Percentiles rank a stretch among this genome's conserved stretches.
phyloP scores from a whole-genome alignment of 768 basidiomycete species.

The Mycena polygramma region DNA sequence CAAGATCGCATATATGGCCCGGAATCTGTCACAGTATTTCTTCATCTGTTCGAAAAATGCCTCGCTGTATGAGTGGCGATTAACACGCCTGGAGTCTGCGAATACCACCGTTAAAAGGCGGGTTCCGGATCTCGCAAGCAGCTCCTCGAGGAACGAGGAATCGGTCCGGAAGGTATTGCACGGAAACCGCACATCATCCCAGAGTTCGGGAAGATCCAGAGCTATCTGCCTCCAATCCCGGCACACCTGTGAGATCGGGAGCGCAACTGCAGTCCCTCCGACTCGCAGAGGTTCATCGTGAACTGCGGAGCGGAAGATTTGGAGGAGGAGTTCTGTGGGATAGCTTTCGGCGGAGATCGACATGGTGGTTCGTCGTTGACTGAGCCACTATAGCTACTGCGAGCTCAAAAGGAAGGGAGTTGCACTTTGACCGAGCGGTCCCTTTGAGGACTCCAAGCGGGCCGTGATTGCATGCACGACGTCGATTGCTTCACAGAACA shows the following conservation, averaged over 20 bases:
- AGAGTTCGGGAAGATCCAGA: conserved; percentile 16
- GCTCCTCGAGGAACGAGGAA: neutral
- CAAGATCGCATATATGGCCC: conserved; percentile 6
- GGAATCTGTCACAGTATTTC: conserved; percentile 11
- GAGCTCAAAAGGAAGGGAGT: too few relatives aligned
- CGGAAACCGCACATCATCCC: conserved; percentile 19
- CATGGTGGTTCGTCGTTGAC: neutral
- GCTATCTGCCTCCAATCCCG: conserved; percentile 14
- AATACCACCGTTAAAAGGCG: conserved; percentile 19
- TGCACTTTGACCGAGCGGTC: too few relatives aligned
- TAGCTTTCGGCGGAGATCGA: neutral
- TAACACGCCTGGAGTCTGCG: neutral
- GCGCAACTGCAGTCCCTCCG: conserved; percentile 21
- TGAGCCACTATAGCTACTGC: too few relatives aligned
- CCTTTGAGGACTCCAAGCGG: too few relatives aligned
- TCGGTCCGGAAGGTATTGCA: neutral
- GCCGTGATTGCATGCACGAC: too few relatives aligned
- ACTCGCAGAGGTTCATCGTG: neutral
- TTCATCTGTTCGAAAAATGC: conserved; percentile 15
- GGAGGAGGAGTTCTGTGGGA: conserved; percentile 22
- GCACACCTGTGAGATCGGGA: conserved; percentile 20
- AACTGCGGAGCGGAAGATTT: conserved; percentile 15
- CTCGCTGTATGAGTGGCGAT: neutral
- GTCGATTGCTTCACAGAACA: too few relatives aligned
- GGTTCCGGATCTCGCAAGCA: conserved; percentile 3